Conservation (phyloP, 1,284 basidiomycete species). For the Leccinum olivaceoglutinosum region DNA sequence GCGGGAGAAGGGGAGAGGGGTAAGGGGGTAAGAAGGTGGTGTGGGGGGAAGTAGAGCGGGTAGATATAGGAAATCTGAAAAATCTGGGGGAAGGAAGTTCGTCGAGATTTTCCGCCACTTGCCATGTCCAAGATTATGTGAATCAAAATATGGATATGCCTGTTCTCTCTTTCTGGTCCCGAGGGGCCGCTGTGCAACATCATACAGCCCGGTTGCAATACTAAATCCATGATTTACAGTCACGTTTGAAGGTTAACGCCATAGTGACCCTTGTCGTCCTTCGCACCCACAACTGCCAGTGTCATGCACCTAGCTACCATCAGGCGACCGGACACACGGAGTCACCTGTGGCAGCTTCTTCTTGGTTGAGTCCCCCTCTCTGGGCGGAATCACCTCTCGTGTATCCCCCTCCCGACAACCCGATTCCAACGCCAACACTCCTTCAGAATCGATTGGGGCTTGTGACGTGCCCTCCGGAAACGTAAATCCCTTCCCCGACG, state of each 20-base stretch:
- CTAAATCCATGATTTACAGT: too few relatives aligned
- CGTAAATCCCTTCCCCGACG: neutral
- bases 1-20: neutral
- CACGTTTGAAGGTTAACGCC: too few relatives aligned
- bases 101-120: slow-evolving; percentile 1
- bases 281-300: neutral
- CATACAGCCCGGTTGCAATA: too few relatives aligned
- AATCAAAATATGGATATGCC: too few relatives aligned
- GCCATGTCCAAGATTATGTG: slow-evolving; percentile 3
- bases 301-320: neutral
- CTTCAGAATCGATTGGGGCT: neutral
- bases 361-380: neutral
- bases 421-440: neutral
- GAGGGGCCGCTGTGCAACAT: too few relatives aligned
- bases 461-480: slow-evolving; percentile 16
- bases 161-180: too few relatives aligned
- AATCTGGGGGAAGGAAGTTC: neutral
- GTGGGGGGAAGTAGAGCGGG: slow-evolving; percentile 2
- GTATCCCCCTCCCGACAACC: neutral
- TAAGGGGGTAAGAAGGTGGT: slow-evolving; percentile 1
- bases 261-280: neutral
- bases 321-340: slow-evolving; percentile 41
- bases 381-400: neutral
- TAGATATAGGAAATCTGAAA: slow-evolving; percentile 17
- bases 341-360: slow-evolving; percentile 35